These are phyloP conservation scores for Poterioochromonas sp. DNA, from an alignment of 352 stramenopile species.

Conservation along the genomic window DNA sequence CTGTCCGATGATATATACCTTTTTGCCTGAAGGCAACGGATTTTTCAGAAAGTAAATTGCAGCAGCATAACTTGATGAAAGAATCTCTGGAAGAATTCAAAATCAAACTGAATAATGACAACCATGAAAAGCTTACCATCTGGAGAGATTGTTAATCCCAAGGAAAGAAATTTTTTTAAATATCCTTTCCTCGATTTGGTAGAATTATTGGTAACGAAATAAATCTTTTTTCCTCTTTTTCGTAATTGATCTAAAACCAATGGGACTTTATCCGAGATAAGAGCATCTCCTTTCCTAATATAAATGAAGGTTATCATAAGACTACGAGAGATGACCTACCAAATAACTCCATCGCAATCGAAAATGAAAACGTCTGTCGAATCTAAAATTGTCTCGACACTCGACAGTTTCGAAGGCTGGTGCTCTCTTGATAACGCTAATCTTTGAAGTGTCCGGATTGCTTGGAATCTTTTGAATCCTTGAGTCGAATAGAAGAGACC, in stretches of 20 bases:
- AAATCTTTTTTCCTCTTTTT: conserved; percentile 64
- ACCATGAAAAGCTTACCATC: conserved; percentile 42
- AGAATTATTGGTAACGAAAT: conserved; percentile 80
- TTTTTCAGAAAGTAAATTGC: conserved; percentile 71
- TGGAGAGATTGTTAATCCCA: conserved; percentile 50
- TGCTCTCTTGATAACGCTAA: too few relatives aligned
- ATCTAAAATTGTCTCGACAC: too few relatives aligned
- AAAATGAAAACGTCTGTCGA: conserved; percentile 83
- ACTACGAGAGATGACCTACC: too few relatives aligned
- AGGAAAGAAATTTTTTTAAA: conserved; percentile 69
- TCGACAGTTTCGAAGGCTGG: too few relatives aligned
- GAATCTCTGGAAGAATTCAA: conserved; percentile 52
- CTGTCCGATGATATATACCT: conserved; percentile 70
- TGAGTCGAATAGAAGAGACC: too few relatives aligned
- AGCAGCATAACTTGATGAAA: conserved; percentile 66
- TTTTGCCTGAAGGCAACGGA: conserved; percentile 50
- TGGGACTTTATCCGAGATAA: conserved; percentile 64
- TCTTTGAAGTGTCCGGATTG: too few relatives aligned
- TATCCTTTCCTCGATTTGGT: conserved; percentile 63
- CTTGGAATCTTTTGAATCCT: too few relatives aligned
- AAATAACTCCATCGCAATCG: conserved; percentile 73
- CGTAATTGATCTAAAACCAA: conserved; percentile 61
- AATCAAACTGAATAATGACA: background rate
- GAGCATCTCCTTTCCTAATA: conserved; percentile 53
- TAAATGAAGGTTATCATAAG: background rate